These are phyloP conservation scores for Gymnopilus dilepis DNA, from an alignment of 768 basidiomycete genomes.

Conservation along the genomic window DNA sequence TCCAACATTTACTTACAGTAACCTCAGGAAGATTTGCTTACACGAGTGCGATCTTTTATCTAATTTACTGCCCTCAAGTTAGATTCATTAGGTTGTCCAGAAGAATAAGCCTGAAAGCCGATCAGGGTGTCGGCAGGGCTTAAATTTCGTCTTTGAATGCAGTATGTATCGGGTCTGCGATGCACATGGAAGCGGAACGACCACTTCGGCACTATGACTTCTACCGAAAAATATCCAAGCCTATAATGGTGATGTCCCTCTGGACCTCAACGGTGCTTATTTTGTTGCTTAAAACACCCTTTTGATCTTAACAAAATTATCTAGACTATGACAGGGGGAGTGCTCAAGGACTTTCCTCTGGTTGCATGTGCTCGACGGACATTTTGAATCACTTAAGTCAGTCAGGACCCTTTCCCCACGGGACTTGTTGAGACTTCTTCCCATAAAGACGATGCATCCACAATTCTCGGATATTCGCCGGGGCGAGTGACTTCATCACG, in stretches of 20 bases:
- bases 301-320: neutral
- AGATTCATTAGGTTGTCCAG: no score
- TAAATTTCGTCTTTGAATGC: neutral
- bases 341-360: neutral
- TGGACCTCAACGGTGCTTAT: neutral
- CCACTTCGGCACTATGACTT: neutral
- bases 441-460: neutral
- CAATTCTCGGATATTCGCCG: slow-evolving; percentile 29
- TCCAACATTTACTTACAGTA: no score
- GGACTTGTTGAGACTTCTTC: neutral
- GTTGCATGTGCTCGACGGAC: neutral
- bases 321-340: neutral
- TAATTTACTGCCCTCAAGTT: no score
- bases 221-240: slow-evolving; percentile 2
- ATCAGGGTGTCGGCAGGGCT: neutral
- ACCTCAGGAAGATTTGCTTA: no score
- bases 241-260: neutral
- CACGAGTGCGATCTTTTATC: no score
- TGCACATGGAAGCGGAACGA: neutral
- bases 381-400: neutral
- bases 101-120: neutral
- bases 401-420: neutral
- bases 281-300: slow-evolving; percentile 2
- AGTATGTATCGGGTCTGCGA: neutral
- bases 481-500: slow-evolving; percentile 13